Percentiles rank a stretch among this genome's conserved stretches.
Evolutionary conservation across 2,329 filamentous ascomycete genomes (phyloP).

Genomic region (Monosporascus sp.): DNA sequence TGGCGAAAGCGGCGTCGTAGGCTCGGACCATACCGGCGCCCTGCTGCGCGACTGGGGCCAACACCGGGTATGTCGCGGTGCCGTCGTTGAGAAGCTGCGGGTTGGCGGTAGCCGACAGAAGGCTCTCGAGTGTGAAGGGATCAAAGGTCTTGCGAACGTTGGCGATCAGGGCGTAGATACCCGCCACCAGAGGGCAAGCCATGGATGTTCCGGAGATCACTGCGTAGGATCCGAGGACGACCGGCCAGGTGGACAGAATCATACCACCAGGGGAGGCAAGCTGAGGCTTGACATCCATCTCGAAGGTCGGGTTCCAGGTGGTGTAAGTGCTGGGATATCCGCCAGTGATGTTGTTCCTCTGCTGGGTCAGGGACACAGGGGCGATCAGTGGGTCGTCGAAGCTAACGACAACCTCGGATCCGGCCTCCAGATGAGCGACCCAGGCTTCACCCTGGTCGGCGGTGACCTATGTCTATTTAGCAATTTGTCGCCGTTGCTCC

Average conservation of each 20-base stretch:
- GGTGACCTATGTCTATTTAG: constrained; percentile 24
- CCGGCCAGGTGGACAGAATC: constrained; percentile 55
- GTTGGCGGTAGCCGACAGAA: constrained; percentile 45
- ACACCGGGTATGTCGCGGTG: constrained; percentile 27
- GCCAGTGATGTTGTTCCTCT: constrained; percentile 38
- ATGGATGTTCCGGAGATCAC: constrained; percentile 56
- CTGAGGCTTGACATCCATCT: constrained; percentile 53
- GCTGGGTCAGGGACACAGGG: constrained; percentile 27
- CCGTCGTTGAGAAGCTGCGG: constrained; percentile 46
- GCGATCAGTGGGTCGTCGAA: constrained; percentile 38
- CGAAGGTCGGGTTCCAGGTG: constrained; percentile 58
- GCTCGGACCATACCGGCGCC: constrained; percentile 58
- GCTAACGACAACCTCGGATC: constrained; percentile 37
- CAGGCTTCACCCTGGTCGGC: constrained; percentile 37
- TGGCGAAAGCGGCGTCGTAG: constrained; percentile 52
- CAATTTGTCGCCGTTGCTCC: background rate
- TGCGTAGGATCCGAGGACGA: constrained; percentile 42
- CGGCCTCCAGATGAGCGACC: constrained; percentile 37
- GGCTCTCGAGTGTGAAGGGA: constrained; percentile 43
- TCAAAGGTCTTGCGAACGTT: constrained; percentile 47
- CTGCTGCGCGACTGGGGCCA: constrained; percentile 56
- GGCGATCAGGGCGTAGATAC: constrained; percentile 48
- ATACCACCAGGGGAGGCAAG: constrained; percentile 51
- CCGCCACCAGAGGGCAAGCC: constrained; percentile 53
- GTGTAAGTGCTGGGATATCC: constrained; percentile 50